A percentile compares a stretch with the other conserved stretches of the same genome.
phyloP scores from a whole-genome alignment of 2,329 filamentous ascomycete genomes.

The Penicillium sp. region DNA sequence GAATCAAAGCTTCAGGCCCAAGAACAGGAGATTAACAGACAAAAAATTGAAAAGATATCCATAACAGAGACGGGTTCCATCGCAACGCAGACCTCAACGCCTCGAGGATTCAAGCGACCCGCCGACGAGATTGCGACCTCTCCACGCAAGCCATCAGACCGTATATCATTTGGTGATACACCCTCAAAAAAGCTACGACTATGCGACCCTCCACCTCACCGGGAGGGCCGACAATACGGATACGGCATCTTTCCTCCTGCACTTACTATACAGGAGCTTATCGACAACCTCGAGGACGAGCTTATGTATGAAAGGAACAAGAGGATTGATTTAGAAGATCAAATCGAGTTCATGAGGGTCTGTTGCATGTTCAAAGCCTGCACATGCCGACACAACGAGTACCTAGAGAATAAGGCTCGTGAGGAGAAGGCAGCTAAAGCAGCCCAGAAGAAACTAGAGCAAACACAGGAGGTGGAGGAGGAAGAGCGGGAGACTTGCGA shows the following conservation, averaged over 20 bases:
- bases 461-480: not conserved
- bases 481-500: not conserved
- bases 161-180: constrained; percentile 2
- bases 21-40: constrained; percentile 37
- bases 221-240: constrained; percentile 32
- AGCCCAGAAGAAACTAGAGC: constrained; percentile 33
- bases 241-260: constrained; percentile 15
- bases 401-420: constrained; percentile 45
- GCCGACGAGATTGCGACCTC: constrained; percentile 35
- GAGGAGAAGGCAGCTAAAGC: constrained; percentile 35
- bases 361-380: constrained; percentile 56
- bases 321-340: constrained; percentile 59
- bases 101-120: constrained; percentile 41
- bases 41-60: constrained; percentile 34
- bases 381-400: constrained; percentile 53
- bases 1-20: constrained; percentile 45
- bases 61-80: constrained; percentile 39
- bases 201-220: constrained; percentile 34
- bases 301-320: constrained; percentile 56
- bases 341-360: constrained; percentile 57
- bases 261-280: constrained; percentile 46
- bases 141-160: constrained; percentile 16
- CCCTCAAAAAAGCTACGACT: constrained; percentile 38
- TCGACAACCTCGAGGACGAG: constrained; percentile 54
- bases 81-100: constrained; percentile 35